Percentiles rank a stretch among this genome's conserved stretches.
Evolutionary conservation across 2,329 filamentous ascomycete genomes (phyloP).

Genomic region (Talaromyces sp.): DNA sequence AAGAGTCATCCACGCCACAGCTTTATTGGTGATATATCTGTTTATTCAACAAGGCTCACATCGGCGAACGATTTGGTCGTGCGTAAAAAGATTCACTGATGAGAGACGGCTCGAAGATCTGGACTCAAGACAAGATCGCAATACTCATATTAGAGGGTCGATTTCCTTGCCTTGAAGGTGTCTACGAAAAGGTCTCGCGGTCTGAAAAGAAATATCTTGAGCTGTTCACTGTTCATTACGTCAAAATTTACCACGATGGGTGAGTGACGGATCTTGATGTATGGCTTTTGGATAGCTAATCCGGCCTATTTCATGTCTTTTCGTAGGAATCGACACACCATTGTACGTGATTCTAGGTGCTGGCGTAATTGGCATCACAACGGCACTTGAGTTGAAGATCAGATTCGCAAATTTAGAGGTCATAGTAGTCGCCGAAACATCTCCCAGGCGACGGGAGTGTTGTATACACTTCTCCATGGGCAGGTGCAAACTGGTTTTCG

Average conservation of each 20-base stretch:
- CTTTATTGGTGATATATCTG: no score
- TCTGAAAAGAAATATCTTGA: background rate
- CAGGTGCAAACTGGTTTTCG: conserved; percentile 9
- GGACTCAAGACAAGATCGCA: no score
- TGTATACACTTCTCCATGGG: conserved; percentile 7
- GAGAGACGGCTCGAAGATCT: no score
- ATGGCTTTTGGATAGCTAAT: background rate
- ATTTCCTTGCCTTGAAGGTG: background rate
- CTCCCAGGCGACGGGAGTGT: background rate
- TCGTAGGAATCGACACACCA: background rate
- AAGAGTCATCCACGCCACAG: background rate
- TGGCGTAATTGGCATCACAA: conserved; percentile 7
- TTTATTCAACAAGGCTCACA: background rate
- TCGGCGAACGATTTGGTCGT: background rate
- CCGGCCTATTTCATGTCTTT: background rate
- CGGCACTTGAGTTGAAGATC: conserved; percentile 3
- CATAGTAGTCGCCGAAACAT: conserved; percentile 8
- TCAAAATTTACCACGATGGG: background rate
- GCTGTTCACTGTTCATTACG: background rate
- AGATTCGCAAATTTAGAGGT: background rate
- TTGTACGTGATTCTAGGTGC: conserved; percentile 10
- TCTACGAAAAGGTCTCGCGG: background rate
- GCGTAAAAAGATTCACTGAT: no score
- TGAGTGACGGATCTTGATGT: background rate
- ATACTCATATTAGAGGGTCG: background rate